Percentiles rank a stretch among this genome's conserved stretches.
Evolutionary conservation across 768 basidiomycete species (phyloP).

Genomic region (Cystofilobasidium ferigula): DNA sequence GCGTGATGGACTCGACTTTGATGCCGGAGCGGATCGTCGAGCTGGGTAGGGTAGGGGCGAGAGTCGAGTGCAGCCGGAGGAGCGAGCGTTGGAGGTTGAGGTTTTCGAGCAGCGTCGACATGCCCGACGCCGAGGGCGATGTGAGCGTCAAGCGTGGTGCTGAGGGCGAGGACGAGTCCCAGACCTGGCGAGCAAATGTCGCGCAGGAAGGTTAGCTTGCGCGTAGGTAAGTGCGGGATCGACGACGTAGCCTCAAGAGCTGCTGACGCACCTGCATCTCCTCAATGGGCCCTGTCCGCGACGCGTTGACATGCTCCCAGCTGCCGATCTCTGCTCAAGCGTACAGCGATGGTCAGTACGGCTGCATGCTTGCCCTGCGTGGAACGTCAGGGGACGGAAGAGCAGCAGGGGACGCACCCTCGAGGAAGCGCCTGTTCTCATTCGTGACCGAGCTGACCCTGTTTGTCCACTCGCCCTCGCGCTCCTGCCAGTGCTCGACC

Average conservation of each 20-base stretch:
- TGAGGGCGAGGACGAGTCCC: slow-evolving; percentile 48
- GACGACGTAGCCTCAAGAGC: no score
- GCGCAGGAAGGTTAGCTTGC: background rate
- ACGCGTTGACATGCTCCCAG: slow-evolving; percentile 64
- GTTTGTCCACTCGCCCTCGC: slow-evolving; percentile 56
- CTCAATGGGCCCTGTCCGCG: slow-evolving; percentile 60
- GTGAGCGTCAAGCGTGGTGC: slow-evolving; percentile 17
- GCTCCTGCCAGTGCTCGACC: slow-evolving; percentile 55
- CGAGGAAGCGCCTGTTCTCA: slow-evolving; percentile 55
- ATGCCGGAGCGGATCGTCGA: background rate
- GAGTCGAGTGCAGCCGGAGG: slow-evolving; percentile 57
- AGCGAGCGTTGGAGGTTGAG: slow-evolving; percentile 81
- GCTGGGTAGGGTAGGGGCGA: slow-evolving; percentile 41
- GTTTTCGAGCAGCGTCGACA: slow-evolving; percentile 85
- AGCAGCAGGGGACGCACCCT: slow-evolving; percentile 42
- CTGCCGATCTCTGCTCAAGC: slow-evolving; percentile 56
- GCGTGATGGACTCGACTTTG: background rate
- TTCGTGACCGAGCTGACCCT: slow-evolving; percentile 78
- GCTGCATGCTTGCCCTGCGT: background rate
- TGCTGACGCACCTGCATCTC: slow-evolving; percentile 77
- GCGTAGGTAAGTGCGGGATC: background rate
- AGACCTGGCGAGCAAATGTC: slow-evolving; percentile 48
- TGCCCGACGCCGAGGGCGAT: slow-evolving; percentile 38
- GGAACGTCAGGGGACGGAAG: background rate
- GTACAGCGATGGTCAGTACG: slow-evolving; percentile 5